A percentile compares a stretch with the other conserved stretches of the same genome.
phyloP scores from a whole-genome alignment of 257 asterid species.

The Hygrophila difformis region DNA sequence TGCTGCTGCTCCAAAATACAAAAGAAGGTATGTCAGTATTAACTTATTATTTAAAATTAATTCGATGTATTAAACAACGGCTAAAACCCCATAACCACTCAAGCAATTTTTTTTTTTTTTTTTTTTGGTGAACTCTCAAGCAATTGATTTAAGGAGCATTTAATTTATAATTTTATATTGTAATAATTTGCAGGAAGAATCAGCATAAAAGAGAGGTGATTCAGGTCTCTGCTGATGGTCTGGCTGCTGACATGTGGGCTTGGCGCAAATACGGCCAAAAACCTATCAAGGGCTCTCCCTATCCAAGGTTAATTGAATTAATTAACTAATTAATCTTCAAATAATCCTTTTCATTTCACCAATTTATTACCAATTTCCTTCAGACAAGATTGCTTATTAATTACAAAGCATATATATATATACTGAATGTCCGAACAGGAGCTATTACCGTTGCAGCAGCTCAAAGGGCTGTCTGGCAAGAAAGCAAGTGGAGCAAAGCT shows the following conservation, averaged over 20 bases:
- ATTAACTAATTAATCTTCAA: too few species aligned
- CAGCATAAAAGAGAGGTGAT: constrained; percentile 70
- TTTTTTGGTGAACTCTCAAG: too few species aligned
- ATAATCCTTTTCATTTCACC: too few species aligned
- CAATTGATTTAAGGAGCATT: too few species aligned
- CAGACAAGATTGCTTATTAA: too few species aligned
- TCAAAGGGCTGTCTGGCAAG: constrained; percentile 88
- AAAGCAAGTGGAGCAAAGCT: constrained; percentile 91
- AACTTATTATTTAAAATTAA: too few species aligned
- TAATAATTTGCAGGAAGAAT: constrained; percentile 43
- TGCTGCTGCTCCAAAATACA: constrained; percentile 46
- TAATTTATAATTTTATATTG: neutral
- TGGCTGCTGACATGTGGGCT: constrained; percentile 86
- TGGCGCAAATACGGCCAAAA: constrained; percentile 97
- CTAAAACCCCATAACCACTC: too few species aligned
- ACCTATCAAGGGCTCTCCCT: constrained; percentile 91
- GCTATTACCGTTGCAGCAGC: constrained; percentile 95
- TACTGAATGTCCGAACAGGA: constrained; percentile 67
- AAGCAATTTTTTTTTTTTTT: too few species aligned
- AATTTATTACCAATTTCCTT: too few species aligned
- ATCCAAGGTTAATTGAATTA: constrained; percentile 53
- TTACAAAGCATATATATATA: too few species aligned
- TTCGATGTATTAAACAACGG: too few species aligned
- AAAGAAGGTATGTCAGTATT: constrained; percentile 42
- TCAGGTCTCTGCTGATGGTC: constrained; percentile 57